Conservation (phyloP, 768 basidiomycete species). For the Mycena maculata region DNA sequence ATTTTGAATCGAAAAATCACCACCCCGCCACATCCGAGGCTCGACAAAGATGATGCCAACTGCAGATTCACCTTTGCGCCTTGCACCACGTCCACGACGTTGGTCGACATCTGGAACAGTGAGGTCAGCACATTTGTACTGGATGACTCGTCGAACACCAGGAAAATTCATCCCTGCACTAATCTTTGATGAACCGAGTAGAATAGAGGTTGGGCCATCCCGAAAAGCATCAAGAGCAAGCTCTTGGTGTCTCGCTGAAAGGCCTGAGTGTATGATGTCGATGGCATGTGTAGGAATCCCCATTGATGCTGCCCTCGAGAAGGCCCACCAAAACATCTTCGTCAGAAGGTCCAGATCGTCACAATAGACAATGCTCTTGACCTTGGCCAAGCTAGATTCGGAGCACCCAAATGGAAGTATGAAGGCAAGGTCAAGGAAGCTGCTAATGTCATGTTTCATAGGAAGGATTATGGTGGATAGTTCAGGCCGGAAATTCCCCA, state of each 20-base stretch:
- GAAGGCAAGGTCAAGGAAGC: slow-evolving; percentile 37
- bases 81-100: slow-evolving; percentile 18
- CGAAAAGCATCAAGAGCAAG: slow-evolving; percentile 30
- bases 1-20: too few relatives aligned
- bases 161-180: slow-evolving; percentile 30
- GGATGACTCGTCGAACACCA: slow-evolving; percentile 32
- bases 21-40: slow-evolving; percentile 23
- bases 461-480: slow-evolving; percentile 35
- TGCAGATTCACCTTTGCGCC: background rate
- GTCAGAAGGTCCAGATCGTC: slow-evolving; percentile 37
- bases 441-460: slow-evolving; percentile 26
- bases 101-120: slow-evolving; percentile 32
- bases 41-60: slow-evolving; percentile 22
- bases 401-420: slow-evolving; percentile 27
- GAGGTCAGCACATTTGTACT: too few relatives aligned
- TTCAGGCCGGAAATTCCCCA: slow-evolving; percentile 38
- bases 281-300: slow-evolving; percentile 21
- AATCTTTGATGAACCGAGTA: slow-evolving; percentile 11
- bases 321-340: slow-evolving; percentile 39
- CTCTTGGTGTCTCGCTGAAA: slow-evolving; percentile 37
- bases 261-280: slow-evolving; percentile 37
- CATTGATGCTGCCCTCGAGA: slow-evolving; percentile 8
- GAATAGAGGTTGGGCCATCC: slow-evolving; percentile 18
- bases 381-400: background rate
- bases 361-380: slow-evolving; percentile 29